A percentile compares a stretch with the other conserved stretches of the same genome.
Conservation (phyloP, 352 stramenopile species). For the Pythium coloratum region DNA sequence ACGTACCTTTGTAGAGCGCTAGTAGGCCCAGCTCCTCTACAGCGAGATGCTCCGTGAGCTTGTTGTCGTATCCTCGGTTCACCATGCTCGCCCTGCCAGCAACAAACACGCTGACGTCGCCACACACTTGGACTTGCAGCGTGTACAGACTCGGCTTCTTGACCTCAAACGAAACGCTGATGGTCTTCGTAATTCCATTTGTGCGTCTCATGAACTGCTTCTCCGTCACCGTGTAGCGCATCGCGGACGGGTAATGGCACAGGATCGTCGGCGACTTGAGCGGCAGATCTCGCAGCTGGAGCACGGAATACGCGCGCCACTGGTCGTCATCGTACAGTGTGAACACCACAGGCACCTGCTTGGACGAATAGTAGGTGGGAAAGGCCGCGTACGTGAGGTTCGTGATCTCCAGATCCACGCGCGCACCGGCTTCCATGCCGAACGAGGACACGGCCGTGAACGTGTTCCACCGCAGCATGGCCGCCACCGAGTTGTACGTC, state of each 20-base stretch:
- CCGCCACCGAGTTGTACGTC: constrained; percentile 15
- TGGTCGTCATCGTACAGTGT: constrained; percentile 63
- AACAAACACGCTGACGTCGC: constrained; percentile 51
- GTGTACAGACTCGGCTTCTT: constrained; percentile 53
- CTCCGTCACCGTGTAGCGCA: constrained; percentile 46
- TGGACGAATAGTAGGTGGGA: constrained; percentile 8
- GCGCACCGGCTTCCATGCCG: constrained; percentile 51
- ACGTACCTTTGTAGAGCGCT: constrained; percentile 55
- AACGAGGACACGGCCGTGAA: constrained; percentile 53
- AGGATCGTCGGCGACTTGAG: constrained; percentile 53
- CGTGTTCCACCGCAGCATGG: constrained; percentile 62
- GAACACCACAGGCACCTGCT: constrained; percentile 48
- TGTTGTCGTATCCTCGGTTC: constrained; percentile 52
- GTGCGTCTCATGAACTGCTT: constrained; percentile 10
- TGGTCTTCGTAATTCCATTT: background rate
- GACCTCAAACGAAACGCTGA: constrained; percentile 36
- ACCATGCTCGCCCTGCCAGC: constrained; percentile 46
- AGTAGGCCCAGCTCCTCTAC: constrained; percentile 60
- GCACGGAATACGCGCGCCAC: constrained; percentile 57
- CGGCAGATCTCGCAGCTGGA: constrained; percentile 59
- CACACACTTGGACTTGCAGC: constrained; percentile 60
- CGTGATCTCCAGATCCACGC: constrained; percentile 43
- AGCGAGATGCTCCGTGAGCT: constrained; percentile 58
- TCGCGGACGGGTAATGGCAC: constrained; percentile 56
- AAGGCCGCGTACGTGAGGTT: constrained; percentile 30